Conservation (phyloP, 805 yeast genomes). For the Hanseniaspora meyeri region DNA sequence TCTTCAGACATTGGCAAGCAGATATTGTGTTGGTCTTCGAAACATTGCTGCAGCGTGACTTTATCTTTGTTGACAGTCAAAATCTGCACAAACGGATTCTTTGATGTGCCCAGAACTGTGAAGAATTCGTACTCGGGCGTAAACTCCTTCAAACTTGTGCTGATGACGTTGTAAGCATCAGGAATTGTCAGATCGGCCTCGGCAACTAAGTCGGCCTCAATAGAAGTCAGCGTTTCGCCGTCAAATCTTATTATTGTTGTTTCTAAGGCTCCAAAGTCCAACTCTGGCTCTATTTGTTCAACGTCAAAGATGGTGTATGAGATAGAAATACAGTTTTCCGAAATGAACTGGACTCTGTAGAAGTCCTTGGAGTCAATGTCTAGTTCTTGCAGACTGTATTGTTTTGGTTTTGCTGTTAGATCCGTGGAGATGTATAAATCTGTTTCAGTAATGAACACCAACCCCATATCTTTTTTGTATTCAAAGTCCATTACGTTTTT, state of each 20-base stretch:
- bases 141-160: conserved; percentile 16
- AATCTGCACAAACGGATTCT: conserved; percentile 45
- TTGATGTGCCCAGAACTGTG: conserved; percentile 44
- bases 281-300: conserved; percentile 25
- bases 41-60: conserved; percentile 23
- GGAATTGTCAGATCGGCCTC: conserved; percentile 21
- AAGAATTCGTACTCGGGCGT: conserved; percentile 24
- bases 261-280: conserved; percentile 20
- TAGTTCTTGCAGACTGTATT: background rate
- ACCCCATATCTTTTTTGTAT: background rate
- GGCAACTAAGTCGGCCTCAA: conserved; percentile 30
- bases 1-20: conserved; percentile 58
- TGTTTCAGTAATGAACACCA: background rate
- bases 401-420: background rate
- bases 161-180: background rate
- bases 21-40: conserved; percentile 63
- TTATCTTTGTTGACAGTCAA: conserved; percentile 26
- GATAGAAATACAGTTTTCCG: background rate
- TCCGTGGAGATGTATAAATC: background rate
- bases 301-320: background rate
- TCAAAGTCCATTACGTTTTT: conserved; percentile 3
- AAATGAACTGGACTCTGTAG: conserved; percentile 4
- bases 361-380: background rate
- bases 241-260: conserved; percentile 18
- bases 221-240: conserved; percentile 22